Evolutionary conservation across 2,329 filamentous ascomycete species (phyloP).

Genomic region (Aspergillus uvarum): DNA sequence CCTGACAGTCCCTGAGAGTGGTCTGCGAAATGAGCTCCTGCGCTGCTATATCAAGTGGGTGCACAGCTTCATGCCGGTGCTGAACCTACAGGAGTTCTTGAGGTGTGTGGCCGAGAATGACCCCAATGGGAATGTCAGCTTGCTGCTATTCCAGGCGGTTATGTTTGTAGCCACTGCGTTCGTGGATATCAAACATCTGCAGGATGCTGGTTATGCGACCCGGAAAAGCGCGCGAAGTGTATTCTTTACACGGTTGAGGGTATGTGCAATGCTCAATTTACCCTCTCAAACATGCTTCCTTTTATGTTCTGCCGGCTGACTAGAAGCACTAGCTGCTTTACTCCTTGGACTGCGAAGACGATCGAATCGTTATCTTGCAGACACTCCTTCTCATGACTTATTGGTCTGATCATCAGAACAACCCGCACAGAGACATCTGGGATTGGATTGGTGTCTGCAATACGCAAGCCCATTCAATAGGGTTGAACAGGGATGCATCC

Average conservation of each 20-base stretch:
- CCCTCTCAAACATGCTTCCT: slow-evolving; percentile 34
- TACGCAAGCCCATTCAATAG: slow-evolving; percentile 26
- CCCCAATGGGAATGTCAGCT: slow-evolving; percentile 68
- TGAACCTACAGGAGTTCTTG: slow-evolving; percentile 62
- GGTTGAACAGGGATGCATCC: slow-evolving; percentile 21
- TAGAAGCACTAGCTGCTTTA: slow-evolving; percentile 66
- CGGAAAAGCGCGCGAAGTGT: slow-evolving; percentile 77
- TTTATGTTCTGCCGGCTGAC: background rate
- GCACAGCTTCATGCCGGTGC: slow-evolving; percentile 83
- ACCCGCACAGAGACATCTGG: slow-evolving; percentile 68
- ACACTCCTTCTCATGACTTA: slow-evolving; percentile 85
- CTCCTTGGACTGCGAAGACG: slow-evolving; percentile 86
- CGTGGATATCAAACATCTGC: slow-evolving; percentile 71
- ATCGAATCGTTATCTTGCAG: slow-evolving; percentile 80
- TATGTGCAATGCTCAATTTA: slow-evolving; percentile 36
- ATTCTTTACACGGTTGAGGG: slow-evolving; percentile 80
- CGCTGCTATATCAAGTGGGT: slow-evolving; percentile 80
- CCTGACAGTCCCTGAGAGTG: slow-evolving; percentile 65
- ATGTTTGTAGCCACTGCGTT: slow-evolving; percentile 89
- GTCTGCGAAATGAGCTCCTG: slow-evolving; percentile 73
- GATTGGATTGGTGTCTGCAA: slow-evolving; percentile 28
- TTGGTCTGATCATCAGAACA: slow-evolving; percentile 89
- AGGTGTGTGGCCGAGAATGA: slow-evolving; percentile 60
- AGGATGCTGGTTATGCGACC: slow-evolving; percentile 69
- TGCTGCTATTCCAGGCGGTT: slow-evolving; percentile 85